A percentile compares a stretch with the other conserved stretches of the same genome.
These are phyloP conservation scores for Talaromyces sp. DNA, from an alignment of 2,329 filamentous ascomycete genomes.

Conservation along the genomic window DNA sequence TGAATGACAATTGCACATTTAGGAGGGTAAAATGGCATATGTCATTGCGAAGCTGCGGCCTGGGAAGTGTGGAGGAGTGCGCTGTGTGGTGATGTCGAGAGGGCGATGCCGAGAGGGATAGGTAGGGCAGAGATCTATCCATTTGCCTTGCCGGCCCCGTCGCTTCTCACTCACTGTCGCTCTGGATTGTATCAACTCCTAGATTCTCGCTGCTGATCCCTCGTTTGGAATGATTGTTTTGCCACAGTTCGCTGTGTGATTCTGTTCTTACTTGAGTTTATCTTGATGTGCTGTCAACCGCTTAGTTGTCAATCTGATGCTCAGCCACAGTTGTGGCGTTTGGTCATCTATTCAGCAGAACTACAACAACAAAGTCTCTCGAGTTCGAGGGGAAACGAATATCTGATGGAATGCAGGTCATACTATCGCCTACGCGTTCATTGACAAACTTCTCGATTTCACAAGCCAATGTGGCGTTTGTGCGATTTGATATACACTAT, in stretches of 20 bases:
- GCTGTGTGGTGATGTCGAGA: slow-evolving; percentile 5
- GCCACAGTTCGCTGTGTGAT: neutral
- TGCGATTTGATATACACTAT: neutral
- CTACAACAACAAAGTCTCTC: neutral
- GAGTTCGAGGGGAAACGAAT: neutral
- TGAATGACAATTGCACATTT: slow-evolving; percentile 5
- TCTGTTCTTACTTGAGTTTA: neutral
- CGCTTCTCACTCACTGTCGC: neutral
- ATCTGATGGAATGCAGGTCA: neutral
- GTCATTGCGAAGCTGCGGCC: neutral
- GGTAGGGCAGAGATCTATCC: neutral
- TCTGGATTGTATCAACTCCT: neutral
- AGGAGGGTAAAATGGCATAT: neutral
- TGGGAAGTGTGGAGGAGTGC: neutral
- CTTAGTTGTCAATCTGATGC: slow-evolving; percentile 2
- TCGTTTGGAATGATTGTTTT: neutral
- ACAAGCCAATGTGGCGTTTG: neutral
- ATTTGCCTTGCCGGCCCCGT: neutral
- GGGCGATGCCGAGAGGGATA: neutral
- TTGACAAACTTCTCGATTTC: neutral
- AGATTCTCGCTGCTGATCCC: neutral
- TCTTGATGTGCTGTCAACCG: slow-evolving; percentile 8
- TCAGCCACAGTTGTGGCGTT: slow-evolving; percentile 14
- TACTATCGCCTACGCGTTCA: neutral
- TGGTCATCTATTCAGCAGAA: too few relatives aligned